Evolutionary conservation across 371 early-diverging fungal species (phyloP), one percentile per base, ranked within the genome.

Genomic region (Amoeboaphelidium protococcarum): DNA sequence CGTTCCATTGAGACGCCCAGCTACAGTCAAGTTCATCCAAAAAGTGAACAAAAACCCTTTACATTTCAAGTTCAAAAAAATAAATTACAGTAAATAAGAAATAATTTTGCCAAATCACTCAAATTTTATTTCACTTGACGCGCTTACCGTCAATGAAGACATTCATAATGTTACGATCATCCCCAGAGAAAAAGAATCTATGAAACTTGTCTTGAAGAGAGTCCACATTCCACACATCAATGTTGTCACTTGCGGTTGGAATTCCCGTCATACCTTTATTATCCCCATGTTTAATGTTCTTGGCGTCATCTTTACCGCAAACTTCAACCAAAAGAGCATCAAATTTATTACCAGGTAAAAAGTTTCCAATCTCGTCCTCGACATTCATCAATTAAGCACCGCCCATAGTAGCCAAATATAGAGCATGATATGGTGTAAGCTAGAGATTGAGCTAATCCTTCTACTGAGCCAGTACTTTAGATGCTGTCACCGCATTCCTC

Each of bases 391-490:
- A 78, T 20, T 69, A 54, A 0, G 92, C 92, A 25, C 87, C 86
- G 48, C 87, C 89, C 54, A 82, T 49, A 0, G 92, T 91, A 13
- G 86, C 88, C 49, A 91, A 58, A 55, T 79, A 86, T 41, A 86
- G 59, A 23, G 72, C 66, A 52, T 88, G 84, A 0, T 63, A 52
- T 2, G 77, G 61, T 20, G 61, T 62, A 4, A 80, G 60, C 13
- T 23, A 41, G 42, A 66, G 64, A 13, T 61, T 59, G 22, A 60
- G 59, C 22, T 60, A 47, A 19, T 51, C 43, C 24, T 54, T 49
- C 4, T 58, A 41, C 16, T 61, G 47, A 47, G 60, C 50, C 19
- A 64, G 52, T 23, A 67, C 62, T 20, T 73, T 72, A 54, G 75
- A 74, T n/a, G 81, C 80, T 21, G 72, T 69, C 20, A 82, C 65